These are phyloP conservation scores for Myriosclerotinia scirpicola DNA, from an alignment of 2,329 filamentous ascomycete species.

Conservation along the genomic window DNA sequence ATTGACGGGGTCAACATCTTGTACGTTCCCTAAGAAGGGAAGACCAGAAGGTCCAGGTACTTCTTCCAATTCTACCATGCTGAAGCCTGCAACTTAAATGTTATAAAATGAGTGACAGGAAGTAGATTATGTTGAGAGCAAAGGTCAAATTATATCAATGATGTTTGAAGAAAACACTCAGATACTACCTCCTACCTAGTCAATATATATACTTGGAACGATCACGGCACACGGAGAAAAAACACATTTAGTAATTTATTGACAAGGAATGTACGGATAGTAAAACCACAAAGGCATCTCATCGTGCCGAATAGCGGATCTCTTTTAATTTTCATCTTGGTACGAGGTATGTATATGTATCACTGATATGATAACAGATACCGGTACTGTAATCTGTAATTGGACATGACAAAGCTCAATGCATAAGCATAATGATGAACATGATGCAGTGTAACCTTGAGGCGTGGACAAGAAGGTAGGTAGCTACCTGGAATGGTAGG, in stretches of 20 bases:
- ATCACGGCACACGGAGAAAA: conserved; percentile 5
- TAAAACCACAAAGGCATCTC: neutral
- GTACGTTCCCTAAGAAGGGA: conserved; percentile 44
- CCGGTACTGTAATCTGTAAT: neutral
- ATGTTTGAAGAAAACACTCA: neutral
- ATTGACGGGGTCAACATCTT: conserved; percentile 60
- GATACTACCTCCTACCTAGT: neutral
- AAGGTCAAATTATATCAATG: neutral
- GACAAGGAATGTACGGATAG: neutral
- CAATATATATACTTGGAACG: neutral
- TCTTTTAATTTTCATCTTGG: neutral
- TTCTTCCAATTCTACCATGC: conserved; percentile 25
- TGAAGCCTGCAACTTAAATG: conserved; percentile 4
- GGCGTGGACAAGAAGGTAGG: too few relatives aligned
- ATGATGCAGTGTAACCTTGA: too few relatives aligned
- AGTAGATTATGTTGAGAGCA: neutral
- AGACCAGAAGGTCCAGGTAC: conserved; percentile 30
- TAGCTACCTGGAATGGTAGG: too few relatives aligned
- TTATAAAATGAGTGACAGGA: neutral
- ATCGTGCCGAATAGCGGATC: conserved; percentile 7
- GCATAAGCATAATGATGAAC: too few relatives aligned
- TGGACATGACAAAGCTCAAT: neutral
- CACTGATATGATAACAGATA: neutral
- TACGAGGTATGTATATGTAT: neutral
- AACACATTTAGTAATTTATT: neutral